Evolutionary conservation across 1,284 basidiomycete genomes (phyloP).

Genomic region (Trametes hirsuta): DNA sequence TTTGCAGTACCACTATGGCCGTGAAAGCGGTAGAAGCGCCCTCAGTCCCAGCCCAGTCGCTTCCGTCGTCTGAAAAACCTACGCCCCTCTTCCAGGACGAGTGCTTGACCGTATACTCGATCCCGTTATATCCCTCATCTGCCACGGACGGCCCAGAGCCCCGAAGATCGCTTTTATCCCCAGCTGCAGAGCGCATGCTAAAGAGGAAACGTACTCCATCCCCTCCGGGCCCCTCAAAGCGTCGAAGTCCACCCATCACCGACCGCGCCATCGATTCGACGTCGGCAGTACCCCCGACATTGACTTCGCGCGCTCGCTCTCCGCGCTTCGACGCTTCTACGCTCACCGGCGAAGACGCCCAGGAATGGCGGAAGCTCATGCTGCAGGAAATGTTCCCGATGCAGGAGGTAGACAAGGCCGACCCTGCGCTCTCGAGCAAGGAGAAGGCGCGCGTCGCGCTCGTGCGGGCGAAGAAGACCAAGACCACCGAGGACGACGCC

Average conservation of each 20-base stretch:
- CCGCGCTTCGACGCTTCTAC: conserved; percentile 40
- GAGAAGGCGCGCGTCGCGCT: conserved; percentile 11
- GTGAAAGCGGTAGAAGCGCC: conserved; percentile 54
- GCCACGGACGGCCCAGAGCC: neutral
- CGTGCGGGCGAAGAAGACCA: neutral
- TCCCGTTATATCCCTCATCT: conserved; percentile 49
- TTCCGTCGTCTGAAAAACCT: conserved; percentile 31
- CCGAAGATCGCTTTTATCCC: neutral
- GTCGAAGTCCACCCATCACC: conserved; percentile 27
- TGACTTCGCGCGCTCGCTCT: neutral
- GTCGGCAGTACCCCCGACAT: neutral
- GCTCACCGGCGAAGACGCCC: conserved; percentile 44
- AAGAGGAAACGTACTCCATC: conserved; percentile 36
- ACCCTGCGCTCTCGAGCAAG: conserved; percentile 3
- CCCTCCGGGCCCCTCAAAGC: conserved; percentile 41
- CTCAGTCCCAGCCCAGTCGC: conserved; percentile 23
- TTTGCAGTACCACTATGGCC: conserved; percentile 51
- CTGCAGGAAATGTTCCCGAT: conserved; percentile 64
- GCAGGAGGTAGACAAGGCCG: conserved; percentile 20
- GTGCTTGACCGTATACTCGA: conserved; percentile 64
- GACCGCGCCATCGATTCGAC: conserved; percentile 15
- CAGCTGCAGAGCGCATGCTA: conserved; percentile 3
- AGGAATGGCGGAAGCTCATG: conserved; percentile 54
- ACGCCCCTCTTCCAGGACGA: conserved; percentile 60
- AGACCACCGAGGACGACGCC: neutral